These are phyloP conservation scores for Phytopythium vexans DNA, from an alignment of 352 stramenopile species.

Conservation along the genomic window DNA sequence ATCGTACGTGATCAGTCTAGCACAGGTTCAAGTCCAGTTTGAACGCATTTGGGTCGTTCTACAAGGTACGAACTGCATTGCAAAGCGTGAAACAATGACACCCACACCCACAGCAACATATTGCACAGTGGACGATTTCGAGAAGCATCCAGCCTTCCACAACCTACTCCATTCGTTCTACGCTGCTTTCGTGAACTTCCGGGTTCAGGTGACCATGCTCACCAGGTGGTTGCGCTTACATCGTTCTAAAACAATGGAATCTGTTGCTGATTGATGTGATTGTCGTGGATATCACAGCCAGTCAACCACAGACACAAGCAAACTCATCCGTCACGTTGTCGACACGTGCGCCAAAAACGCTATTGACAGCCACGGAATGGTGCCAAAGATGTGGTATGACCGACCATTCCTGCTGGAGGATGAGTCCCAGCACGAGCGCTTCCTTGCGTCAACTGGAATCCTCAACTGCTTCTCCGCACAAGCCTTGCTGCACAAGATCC, in stretches of 20 bases:
- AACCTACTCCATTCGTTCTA: conserved; percentile 33
- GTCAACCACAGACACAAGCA: conserved; percentile 19
- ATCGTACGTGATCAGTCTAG: conserved; percentile 55
- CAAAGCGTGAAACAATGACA: conserved; percentile 11
- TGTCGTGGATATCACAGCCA: background rate
- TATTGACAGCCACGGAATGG: conserved; percentile 28
- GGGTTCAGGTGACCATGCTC: conserved; percentile 41
- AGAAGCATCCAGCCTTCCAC: conserved; percentile 7
- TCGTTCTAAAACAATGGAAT: background rate
- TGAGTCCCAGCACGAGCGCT: conserved; percentile 71
- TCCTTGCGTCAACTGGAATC: conserved; percentile 63
- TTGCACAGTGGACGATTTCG: conserved; percentile 5
- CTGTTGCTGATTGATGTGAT: background rate
- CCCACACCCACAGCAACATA: too few relatives aligned
- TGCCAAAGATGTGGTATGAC: conserved; percentile 74
- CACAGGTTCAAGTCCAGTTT: conserved; percentile 50
- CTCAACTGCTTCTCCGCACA: conserved; percentile 64
- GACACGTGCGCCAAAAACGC: conserved; percentile 52
- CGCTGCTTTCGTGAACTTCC: conserved; percentile 62
- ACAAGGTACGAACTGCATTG: conserved; percentile 22
- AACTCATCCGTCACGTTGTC: conserved; percentile 43
- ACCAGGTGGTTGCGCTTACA: conserved; percentile 22
- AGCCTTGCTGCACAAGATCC: conserved; percentile 65
- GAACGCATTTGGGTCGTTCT: conserved; percentile 63
- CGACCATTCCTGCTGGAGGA: conserved; percentile 71